Conservation (phyloP, 495 filamentous ascomycete genomes). For the Podospora didyma region DNA sequence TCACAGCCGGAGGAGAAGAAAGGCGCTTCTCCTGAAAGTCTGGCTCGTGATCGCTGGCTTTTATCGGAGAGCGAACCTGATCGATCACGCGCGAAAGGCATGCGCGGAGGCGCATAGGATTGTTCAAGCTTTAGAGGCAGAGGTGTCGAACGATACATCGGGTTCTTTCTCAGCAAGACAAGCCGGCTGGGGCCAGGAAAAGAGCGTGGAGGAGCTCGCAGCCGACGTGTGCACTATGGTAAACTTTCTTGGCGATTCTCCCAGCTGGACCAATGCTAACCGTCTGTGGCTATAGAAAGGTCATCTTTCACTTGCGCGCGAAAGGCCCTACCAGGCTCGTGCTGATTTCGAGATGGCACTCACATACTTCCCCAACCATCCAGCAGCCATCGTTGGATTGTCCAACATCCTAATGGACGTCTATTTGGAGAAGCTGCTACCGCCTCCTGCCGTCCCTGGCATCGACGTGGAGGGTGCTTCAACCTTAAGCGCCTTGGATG, state of each 20-base stretch:
- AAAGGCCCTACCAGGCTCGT: constrained; percentile 61
- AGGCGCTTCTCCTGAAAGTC: constrained; percentile 64
- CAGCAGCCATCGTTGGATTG: constrained; percentile 73
- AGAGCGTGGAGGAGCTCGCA: constrained; percentile 73
- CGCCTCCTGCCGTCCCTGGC: constrained; percentile 39
- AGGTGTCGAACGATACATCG: constrained; percentile 48
- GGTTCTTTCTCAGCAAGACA: constrained; percentile 48
- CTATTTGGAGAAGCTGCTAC: constrained; percentile 61
- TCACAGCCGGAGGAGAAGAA: constrained; percentile 53
- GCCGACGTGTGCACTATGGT: constrained; percentile 76
- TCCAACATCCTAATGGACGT: constrained; percentile 82
- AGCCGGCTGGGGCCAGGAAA: constrained; percentile 68
- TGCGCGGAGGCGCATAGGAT: constrained; percentile 76
- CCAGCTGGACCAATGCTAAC: constrained; percentile 28
- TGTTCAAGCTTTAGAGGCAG: constrained; percentile 50
- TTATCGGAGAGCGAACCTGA: constrained; percentile 76
- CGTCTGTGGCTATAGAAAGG: constrained; percentile 52
- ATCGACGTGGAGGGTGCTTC: constrained; percentile 13
- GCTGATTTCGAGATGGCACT: constrained; percentile 77
- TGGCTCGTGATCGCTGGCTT: constrained; percentile 88
- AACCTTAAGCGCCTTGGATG: neutral
- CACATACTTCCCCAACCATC: constrained; percentile 67
- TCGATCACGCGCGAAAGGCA: constrained; percentile 72
- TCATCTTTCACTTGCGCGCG: constrained; percentile 58
- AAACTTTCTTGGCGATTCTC: constrained; percentile 6